Base-by-base conservation (phyloP, 345 rosid genomes). In the Raphanus raphanistrum region DNA sequence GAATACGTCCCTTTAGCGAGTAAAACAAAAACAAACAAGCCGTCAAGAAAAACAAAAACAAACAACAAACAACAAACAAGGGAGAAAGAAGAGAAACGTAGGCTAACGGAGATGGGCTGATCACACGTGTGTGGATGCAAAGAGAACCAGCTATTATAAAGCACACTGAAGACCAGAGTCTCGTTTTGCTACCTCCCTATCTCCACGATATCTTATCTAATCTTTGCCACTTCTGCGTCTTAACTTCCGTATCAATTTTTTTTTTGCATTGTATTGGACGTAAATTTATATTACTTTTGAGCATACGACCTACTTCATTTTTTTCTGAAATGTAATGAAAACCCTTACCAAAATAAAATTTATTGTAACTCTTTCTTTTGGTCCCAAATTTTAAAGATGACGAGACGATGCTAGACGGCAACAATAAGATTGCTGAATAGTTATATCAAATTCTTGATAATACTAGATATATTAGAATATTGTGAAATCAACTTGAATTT, bases 101-200 rank as follows among this genome's bases (percentile, higher is more conserved):
- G 63, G 65, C 45, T 63, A 17, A 38, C 64, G 26, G 59, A 70
- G 61, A 71, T 21, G 76, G 32, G 61, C 61, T 31, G 66, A 65
- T n/a, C 10, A 77, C 65, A 77, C 76, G 81, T 77, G 80, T 69
- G 63, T 69, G 74, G 63, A 61, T 26, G 31, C 38, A 62, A 50
- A 25, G 31, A 31, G 54, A 4, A 55, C 62, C 68, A 76, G 74
- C 79, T 58, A 58, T 57, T 41, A 7, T n/a, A 21, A 8, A 63
- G 4, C 36, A 54, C 65, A 36, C 61, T 71, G 7, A 60, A 71
- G 58, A 71, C 75, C 59, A 43, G 60, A 71, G 75, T 60, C 75
- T 60, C 36, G 38, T 71, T 71, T 28, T 59, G 66, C 66, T 71
- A 71, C 28, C 75, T 38, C 67, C 27, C 58, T 31, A 27, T 26